A percentile compares a stretch with the other conserved stretches of the same genome.
Evolutionary conservation across 495 filamentous ascomycete species (phyloP).

Genomic region (Hypomontagnella monticulosa): DNA sequence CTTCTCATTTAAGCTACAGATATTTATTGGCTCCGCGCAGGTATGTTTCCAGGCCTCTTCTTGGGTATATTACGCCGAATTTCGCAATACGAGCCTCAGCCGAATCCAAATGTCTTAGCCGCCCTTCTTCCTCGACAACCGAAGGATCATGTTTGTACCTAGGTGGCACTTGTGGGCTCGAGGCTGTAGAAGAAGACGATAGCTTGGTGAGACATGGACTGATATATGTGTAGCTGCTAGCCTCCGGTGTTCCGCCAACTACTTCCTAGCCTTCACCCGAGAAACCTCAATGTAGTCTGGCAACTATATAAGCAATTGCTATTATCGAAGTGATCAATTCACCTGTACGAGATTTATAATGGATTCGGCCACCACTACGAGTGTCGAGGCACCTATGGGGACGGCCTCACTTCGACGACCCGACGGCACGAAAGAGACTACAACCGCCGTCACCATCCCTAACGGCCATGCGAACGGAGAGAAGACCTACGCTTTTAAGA

Average conservation of each 20-base stretch:
- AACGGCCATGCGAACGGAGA: slow-evolving; percentile 10
- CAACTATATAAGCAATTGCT: background rate
- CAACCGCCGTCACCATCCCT: background rate
- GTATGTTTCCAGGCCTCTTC: too few relatives aligned
- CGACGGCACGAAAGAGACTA: slow-evolving; percentile 14
- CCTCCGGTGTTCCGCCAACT: background rate
- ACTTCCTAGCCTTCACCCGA: background rate
- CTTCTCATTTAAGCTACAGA: background rate
- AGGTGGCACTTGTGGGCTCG: slow-evolving; percentile 13
- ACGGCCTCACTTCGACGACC: slow-evolving; percentile 31
- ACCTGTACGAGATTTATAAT: slow-evolving; percentile 19
- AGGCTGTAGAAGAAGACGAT: background rate
- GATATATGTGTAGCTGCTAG: slow-evolving; percentile 1
- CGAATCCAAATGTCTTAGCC: slow-evolving; percentile 21
- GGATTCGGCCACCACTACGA: slow-evolving; percentile 44
- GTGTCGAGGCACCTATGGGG: slow-evolving; percentile 33
- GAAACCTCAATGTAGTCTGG: background rate
- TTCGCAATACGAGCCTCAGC: slow-evolving; percentile 3
- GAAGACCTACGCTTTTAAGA: slow-evolving; percentile 45
- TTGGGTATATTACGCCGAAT: slow-evolving; percentile 5
- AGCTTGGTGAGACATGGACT: slow-evolving; percentile 21
- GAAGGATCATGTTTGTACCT: slow-evolving; percentile 11
- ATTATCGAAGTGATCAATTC: slow-evolving; percentile 1
- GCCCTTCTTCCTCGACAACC: slow-evolving; percentile 1
- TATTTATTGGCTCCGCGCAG: too few relatives aligned